phyloP scores from a whole-genome alignment of 169 alveolate species.

The Babesia ovis region DNA sequence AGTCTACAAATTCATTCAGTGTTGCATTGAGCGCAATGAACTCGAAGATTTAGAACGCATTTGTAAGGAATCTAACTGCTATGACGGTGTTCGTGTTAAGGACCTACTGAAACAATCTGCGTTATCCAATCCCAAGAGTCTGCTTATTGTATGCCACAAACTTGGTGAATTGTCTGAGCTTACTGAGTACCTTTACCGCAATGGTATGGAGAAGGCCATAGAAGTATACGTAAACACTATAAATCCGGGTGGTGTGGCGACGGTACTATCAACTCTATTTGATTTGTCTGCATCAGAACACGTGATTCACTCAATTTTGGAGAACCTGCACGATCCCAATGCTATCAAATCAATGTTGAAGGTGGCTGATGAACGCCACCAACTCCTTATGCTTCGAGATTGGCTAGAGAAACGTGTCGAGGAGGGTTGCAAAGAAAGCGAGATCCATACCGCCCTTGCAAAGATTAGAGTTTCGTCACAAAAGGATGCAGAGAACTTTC shows the following conservation, averaged over 20 bases:
- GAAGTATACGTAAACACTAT: slow-evolving; percentile 96
- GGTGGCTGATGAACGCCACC: slow-evolving; percentile 96
- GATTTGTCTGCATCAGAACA: slow-evolving; percentile 98
- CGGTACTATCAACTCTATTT: slow-evolving; percentile 95
- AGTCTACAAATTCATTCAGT: slow-evolving; percentile 93
- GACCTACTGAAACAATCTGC: slow-evolving; percentile 94
- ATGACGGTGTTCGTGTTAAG: slow-evolving; percentile 95
- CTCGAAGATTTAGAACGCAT: slow-evolving; percentile 96
- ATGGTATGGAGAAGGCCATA: slow-evolving; percentile 93
- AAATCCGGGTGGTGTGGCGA: slow-evolving; percentile 95
- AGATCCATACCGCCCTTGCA: slow-evolving; percentile 96
- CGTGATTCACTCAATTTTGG: slow-evolving; percentile 88
- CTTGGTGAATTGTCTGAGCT: slow-evolving; percentile 97
- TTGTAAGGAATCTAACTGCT: slow-evolving; percentile 91
- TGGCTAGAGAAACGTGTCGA: slow-evolving; percentile 47
- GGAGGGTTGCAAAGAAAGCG: slow-evolving; percentile 56
- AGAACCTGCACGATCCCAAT: slow-evolving; percentile 92
- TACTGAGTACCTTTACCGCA: slow-evolving; percentile 95
- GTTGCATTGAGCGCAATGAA: slow-evolving; percentile 95
- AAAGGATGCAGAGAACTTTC: slow-evolving; percentile 94
- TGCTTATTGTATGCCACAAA: slow-evolving; percentile 97
- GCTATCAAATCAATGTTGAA: slow-evolving; percentile 95
- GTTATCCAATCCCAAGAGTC: slow-evolving; percentile 96
- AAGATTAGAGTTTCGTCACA: slow-evolving; percentile 96
- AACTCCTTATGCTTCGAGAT: slow-evolving; percentile 74